Conservation (phyloP, 768 basidiomycete species). For the Mycena vitilis region DNA sequence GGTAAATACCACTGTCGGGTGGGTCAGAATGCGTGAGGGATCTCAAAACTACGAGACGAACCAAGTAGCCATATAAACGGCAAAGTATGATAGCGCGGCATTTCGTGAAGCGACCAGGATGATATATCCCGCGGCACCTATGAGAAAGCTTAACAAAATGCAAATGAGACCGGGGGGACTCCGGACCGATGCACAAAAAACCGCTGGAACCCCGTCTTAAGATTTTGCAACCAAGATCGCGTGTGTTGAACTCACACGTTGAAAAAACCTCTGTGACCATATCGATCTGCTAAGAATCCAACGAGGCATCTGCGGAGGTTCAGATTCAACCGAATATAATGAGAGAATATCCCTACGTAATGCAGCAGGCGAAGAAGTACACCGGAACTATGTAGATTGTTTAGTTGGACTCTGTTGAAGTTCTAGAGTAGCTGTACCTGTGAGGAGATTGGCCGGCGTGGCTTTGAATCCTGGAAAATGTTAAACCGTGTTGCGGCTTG, state of each 20-base stretch:
- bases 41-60: conserved; percentile 43
- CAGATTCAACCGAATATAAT: not conserved
- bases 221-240: conserved; percentile 22
- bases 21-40: conserved; percentile 10
- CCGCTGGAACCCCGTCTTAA: conserved; percentile 44
- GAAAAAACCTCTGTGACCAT: conserved; percentile 68
- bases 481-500: not conserved
- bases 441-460: conserved; percentile 79
- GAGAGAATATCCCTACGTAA: conserved; percentile 57
- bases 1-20: conserved; percentile 73
- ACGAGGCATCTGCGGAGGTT: conserved; percentile 46
- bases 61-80: conserved; percentile 78
- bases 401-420: too few relatives aligned
- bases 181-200: conserved; percentile 38
- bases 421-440: conserved; percentile 35
- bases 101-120: conserved; percentile 73
- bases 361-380: conserved; percentile 74
- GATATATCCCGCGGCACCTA: conserved; percentile 74
- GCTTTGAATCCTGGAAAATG: conserved; percentile 65
- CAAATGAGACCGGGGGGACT: not conserved
- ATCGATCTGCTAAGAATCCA: conserved; percentile 72
- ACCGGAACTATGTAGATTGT: conserved; percentile 63
- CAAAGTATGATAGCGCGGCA: conserved; percentile 76
- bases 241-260: conserved; percentile 62
- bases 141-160: not conserved